Evolutionary conservation across 139 green algal genomes (phyloP).

Genomic region (Coelastrella sp.): DNA sequence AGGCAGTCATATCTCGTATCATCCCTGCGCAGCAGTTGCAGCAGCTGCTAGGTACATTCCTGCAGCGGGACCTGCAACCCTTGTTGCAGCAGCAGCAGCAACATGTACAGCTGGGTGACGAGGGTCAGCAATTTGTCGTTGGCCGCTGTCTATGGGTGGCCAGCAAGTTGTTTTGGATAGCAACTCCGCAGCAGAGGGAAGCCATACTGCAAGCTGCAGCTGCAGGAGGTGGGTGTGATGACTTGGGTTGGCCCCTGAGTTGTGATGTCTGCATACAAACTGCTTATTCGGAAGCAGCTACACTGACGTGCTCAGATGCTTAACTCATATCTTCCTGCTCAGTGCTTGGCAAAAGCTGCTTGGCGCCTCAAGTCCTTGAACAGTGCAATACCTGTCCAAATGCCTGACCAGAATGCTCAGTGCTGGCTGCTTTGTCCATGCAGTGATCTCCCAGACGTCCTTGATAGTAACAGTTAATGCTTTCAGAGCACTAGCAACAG

Average conservation of each 20-base stretch:
- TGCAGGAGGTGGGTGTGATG: background rate
- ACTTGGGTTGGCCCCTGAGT: background rate
- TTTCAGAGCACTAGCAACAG: conserved; percentile 57
- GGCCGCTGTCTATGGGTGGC: background rate
- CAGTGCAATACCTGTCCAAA: too few species aligned
- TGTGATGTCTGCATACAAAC: background rate
- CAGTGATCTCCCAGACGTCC: background rate
- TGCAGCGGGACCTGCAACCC: conserved; percentile 70
- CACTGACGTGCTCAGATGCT: too few species aligned
- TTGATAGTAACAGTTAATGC: conserved; percentile 62
- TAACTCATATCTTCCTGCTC: too few species aligned
- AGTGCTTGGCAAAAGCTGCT: too few species aligned
- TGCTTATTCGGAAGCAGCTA: too few species aligned
- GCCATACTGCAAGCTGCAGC: conserved; percentile 19
- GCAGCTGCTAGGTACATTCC: conserved; percentile 65
- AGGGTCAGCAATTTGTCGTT: conserved; percentile 9
- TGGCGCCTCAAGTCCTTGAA: too few species aligned
- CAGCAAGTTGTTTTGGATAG: conserved; percentile 6
- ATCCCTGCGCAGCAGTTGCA: conserved; percentile 45
- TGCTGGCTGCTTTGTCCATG: background rate
- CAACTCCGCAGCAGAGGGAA: background rate
- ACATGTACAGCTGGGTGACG: conserved; percentile 9
- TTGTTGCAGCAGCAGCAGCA: conserved; percentile 19
- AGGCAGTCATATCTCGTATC: background rate
- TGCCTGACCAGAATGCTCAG: too few species aligned